phyloP scores from a whole-genome alignment of 2,329 filamentous ascomycete genomes.

The Raffaelea albimanens region DNA sequence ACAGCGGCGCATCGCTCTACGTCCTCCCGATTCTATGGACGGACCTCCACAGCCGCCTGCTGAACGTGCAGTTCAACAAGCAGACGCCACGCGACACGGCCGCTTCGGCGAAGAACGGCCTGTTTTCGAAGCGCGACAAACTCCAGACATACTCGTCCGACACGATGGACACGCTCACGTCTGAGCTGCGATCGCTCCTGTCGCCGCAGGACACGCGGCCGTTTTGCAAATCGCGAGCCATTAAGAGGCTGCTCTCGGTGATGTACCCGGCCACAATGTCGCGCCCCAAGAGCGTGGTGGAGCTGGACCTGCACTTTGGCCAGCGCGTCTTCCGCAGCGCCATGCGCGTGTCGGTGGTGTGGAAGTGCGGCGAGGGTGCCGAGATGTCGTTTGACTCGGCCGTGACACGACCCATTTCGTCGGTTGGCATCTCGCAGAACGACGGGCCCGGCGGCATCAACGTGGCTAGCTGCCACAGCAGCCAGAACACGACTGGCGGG shows the following conservation, averaged over 20 bases:
- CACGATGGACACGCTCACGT: constrained; percentile 31
- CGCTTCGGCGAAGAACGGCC: background rate
- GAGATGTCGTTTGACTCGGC: constrained; percentile 24
- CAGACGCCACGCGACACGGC: constrained; percentile 25
- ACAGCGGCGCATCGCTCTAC: constrained; percentile 38
- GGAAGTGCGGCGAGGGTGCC: constrained; percentile 29
- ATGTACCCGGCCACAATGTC: constrained; percentile 29
- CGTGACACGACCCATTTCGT: constrained; percentile 23
- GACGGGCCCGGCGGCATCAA: constrained; percentile 13
- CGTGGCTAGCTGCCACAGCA: constrained; percentile 13
- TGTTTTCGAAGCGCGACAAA: background rate
- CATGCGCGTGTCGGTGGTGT: constrained; percentile 40
- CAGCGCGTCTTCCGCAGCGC: constrained; percentile 31
- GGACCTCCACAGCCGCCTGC: constrained; percentile 37
- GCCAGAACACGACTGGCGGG: constrained; percentile 16
- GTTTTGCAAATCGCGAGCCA: constrained; percentile 27
- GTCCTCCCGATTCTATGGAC: constrained; percentile 47
- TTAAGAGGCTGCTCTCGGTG: constrained; percentile 33
- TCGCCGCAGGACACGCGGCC: constrained; percentile 22
- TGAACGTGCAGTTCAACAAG: constrained; percentile 38
- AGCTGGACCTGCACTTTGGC: constrained; percentile 43
- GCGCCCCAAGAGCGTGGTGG: constrained; percentile 22
- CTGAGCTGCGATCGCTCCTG: constrained; percentile 34
- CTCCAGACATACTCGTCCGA: constrained; percentile 18
- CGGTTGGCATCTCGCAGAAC: constrained; percentile 12